Evolutionary conservation across 108 stramenopile species (phyloP).

Genomic region (Hondaea fermentalgiana): DNA sequence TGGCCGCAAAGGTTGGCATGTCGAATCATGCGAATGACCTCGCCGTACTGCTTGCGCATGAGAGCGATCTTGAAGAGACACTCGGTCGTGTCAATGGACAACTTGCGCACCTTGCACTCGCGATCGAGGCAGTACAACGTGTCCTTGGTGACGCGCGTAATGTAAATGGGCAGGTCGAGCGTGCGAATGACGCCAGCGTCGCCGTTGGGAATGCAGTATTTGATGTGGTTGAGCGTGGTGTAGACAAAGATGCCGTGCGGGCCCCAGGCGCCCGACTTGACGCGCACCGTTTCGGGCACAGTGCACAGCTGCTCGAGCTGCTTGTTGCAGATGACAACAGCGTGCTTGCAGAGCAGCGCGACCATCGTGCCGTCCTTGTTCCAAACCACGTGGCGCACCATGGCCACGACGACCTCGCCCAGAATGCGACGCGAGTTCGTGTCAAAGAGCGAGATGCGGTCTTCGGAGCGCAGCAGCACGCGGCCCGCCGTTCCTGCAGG

Average conservation of each 20-base stretch:
- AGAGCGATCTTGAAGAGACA: constrained; percentile 79
- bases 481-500: constrained; percentile 87
- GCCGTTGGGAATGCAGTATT: constrained; percentile 88
- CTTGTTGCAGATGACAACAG: constrained; percentile 77
- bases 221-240: constrained; percentile 94
- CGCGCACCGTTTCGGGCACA: constrained; percentile 86
- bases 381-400: constrained; percentile 90
- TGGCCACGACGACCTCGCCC: constrained; percentile 83
- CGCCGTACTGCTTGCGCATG: constrained; percentile 62
- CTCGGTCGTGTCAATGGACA: constrained; percentile 92
- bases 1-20: constrained; percentile 84
- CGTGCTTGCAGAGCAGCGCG: constrained; percentile 84
- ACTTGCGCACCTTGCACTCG: constrained; percentile 73
- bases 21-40: constrained; percentile 95
- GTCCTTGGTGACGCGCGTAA: constrained; percentile 75
- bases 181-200: constrained; percentile 95
- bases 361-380: constrained; percentile 70
- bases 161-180: constrained; percentile 84
- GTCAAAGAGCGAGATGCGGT: constrained; percentile 90
- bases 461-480: constrained; percentile 80
- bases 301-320: constrained; percentile 88
- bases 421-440: constrained; percentile 86
- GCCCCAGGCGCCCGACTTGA: constrained; percentile 95
- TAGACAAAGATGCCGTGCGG: constrained; percentile 76
- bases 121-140: constrained; percentile 86